These are phyloP conservation scores for Cercis canadensis DNA, from an alignment of 306 rosid species.

Conservation along the genomic window DNA sequence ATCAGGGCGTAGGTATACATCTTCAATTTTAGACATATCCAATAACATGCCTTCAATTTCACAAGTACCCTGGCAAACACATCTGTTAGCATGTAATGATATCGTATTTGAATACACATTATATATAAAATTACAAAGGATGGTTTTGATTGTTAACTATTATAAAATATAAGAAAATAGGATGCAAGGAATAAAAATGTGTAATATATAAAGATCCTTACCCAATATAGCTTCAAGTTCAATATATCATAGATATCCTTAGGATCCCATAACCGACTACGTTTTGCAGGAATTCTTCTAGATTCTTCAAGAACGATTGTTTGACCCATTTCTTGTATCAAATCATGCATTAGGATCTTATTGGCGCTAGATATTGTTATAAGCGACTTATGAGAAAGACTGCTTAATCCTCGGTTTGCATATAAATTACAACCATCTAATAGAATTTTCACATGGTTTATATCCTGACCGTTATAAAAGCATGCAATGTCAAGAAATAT, in stretches of 20 bases:
- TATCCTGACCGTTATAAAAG: conserved; percentile 17
- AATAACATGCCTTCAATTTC: neutral
- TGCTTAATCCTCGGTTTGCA: neutral
- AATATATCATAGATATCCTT: neutral
- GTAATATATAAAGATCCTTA: neutral
- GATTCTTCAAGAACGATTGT: neutral
- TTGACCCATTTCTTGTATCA: neutral
- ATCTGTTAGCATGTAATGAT: no score
- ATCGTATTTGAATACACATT: no score
- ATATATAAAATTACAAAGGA: no score
- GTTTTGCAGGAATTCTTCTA: neutral
- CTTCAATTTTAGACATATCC: neutral
- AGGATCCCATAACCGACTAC: neutral
- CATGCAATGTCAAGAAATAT: conserved; percentile 45
- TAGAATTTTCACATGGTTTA: neutral
- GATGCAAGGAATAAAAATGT: no score
- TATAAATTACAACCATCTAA: neutral
- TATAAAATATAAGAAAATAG: no score
- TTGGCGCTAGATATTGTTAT: neutral
- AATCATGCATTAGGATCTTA: neutral
- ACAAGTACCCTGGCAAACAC: neutral
- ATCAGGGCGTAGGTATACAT: no score
- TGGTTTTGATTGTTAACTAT: no score
- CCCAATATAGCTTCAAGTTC: neutral
- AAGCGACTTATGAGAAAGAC: neutral